These are phyloP conservation scores for Aspergillus vadensis DNA, from an alignment of 2,329 filamentous ascomycete genomes.

Conservation along the genomic window DNA sequence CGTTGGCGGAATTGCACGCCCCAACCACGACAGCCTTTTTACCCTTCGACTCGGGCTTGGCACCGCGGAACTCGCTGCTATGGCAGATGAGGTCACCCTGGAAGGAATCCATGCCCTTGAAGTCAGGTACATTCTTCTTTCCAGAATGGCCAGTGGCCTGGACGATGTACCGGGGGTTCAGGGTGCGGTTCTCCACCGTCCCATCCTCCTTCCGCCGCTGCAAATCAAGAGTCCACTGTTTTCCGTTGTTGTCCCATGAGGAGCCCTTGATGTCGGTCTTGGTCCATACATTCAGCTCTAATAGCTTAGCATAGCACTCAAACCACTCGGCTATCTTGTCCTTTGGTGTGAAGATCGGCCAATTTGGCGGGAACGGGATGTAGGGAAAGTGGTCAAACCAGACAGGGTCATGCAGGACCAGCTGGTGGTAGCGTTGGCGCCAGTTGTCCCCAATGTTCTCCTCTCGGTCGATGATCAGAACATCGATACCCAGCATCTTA, in stretches of 20 bases:
- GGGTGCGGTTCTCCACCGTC: slow-evolving; percentile 51
- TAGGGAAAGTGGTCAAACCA: slow-evolving; percentile 62
- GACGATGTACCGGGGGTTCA: slow-evolving; percentile 65
- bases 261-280: slow-evolving; percentile 52
- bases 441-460: slow-evolving; percentile 65
- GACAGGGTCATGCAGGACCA: slow-evolving; percentile 69
- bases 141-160: slow-evolving; percentile 70
- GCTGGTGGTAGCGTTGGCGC: slow-evolving; percentile 63
- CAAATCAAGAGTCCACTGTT: slow-evolving; percentile 59
- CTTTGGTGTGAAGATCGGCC: slow-evolving; percentile 72
- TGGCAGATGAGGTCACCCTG: slow-evolving; percentile 62
- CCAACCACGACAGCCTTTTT: slow-evolving; percentile 68
- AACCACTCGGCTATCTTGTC: slow-evolving; percentile 72
- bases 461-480: slow-evolving; percentile 62
- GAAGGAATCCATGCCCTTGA: slow-evolving; percentile 56
- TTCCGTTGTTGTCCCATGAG: slow-evolving; percentile 53
- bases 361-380: slow-evolving; percentile 63
- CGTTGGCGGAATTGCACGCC: slow-evolving; percentile 68
- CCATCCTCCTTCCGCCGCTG: slow-evolving; percentile 45
- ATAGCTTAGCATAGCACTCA: slow-evolving; percentile 62
- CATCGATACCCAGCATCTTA: slow-evolving; percentile 59
- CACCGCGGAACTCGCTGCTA: slow-evolving; percentile 62
- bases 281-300: slow-evolving; percentile 72
- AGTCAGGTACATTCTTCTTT: slow-evolving; percentile 58
- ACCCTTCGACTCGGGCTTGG: slow-evolving; percentile 48